Base-by-base conservation (phyloP, 1,139 yeast species). In the Torulaspora pretoriensis region DNA sequence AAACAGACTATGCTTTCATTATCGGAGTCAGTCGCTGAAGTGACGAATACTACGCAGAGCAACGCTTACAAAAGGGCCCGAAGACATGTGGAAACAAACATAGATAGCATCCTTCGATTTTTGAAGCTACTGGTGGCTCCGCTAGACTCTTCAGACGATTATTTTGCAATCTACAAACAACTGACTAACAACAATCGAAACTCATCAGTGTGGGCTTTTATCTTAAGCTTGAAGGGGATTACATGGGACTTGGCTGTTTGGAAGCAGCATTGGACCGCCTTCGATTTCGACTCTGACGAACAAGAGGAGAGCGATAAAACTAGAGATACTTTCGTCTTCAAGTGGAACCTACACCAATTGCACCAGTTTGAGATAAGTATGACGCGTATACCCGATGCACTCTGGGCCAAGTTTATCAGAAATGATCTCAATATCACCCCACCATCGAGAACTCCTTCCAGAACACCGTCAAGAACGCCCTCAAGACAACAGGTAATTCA, bases 1-100 rank as follows among this genome's bases (percentile, higher is more conserved):
- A 83, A 83, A 57, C 71, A 71, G 26, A 69, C 77, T 25, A 73
- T 88, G 14, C 47, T 51, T 17, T 37, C 51, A 2, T 42, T 61
- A 16, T 50, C 56, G 9, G 62, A 60, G 13, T 46, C 38, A 17
- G 45, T 53, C 26, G 44, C 53, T 4, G 43, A 46, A 19, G 46
- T 44, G 14, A 45, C 46, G 32, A 51, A 48, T 9, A 41, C 51
- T 26, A 39, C 52, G 2, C 54, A 52, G 33, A 48, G 45, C 22
- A 45, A 58, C 2, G 43, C 60, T 8, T 47, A 39, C 31, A 61
- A 59, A 40, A 54, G 66, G 32, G 50, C 57, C 4, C 47, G 49
- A 34, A 59, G 51, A 17, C 65, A 60, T 38, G 50, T 59, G 8
- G 63, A 57, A 26, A 36, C 45, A 2, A 59, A 57, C 40, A 35